Percentiles rank a stretch among this genome's conserved stretches.
Conservation (phyloP, 352 stramenopile species). For the Pythium aquatile region DNA sequence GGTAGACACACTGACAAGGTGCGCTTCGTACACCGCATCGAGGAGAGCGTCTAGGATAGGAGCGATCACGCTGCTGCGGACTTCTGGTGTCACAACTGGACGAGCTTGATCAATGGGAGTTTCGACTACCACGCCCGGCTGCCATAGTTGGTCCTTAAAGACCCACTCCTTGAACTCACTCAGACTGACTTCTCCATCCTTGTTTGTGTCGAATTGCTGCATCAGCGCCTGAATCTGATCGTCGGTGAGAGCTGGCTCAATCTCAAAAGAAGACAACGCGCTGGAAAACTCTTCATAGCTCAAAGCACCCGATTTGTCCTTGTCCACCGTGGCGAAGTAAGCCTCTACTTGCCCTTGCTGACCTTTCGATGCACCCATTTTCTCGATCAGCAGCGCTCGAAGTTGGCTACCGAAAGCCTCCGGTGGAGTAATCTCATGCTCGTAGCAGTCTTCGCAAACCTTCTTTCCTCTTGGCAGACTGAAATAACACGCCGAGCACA, state of each 20-base stretch:
- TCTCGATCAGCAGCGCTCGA: conserved; percentile 60
- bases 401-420: conserved; percentile 65
- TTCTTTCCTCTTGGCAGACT: conserved; percentile 47
- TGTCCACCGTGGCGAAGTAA: conserved; percentile 58
- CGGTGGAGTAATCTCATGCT: conserved; percentile 46
- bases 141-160: conserved; percentile 57
- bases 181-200: conserved; percentile 62
- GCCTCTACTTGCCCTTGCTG: conserved; percentile 40
- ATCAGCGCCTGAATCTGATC: conserved; percentile 52
- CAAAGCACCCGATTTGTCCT: conserved; percentile 57
- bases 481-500: conserved; percentile 56
- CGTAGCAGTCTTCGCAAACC: conserved; percentile 76
- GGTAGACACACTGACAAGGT: conserved; percentile 33
- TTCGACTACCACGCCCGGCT: conserved; percentile 20
- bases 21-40: conserved; percentile 35
- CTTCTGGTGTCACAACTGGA: conserved; percentile 20
- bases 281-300: conserved; percentile 55
- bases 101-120: neutral
- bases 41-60: conserved; percentile 46
- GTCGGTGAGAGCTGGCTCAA: conserved; percentile 52
- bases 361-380: conserved; percentile 42
- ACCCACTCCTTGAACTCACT: conserved; percentile 73
- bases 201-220: conserved; percentile 68
- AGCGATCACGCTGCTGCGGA: conserved; percentile 33
- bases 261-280: conserved; percentile 42